A percentile compares a stretch with the other conserved stretches of the same genome.
Evolutionary conservation across 371 early-diverging fungal species (phyloP).

Genomic region (Chytridium lagenaria): DNA sequence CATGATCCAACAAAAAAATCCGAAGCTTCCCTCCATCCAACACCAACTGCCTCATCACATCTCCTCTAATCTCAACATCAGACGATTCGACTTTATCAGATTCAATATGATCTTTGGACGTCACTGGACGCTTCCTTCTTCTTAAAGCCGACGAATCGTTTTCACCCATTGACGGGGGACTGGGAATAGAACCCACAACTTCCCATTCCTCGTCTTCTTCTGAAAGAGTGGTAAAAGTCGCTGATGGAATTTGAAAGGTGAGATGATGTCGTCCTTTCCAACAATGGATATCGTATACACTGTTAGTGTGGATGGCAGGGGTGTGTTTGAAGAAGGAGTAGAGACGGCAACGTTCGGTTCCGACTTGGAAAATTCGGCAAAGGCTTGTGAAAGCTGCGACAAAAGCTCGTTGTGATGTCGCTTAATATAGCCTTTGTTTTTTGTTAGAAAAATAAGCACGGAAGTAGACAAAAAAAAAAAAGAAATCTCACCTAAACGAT

Average conservation of each 20-base stretch:
- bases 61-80: neutral
- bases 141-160: neutral
- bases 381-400: neutral
- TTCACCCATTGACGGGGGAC: neutral
- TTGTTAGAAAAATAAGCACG: neutral
- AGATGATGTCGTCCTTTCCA: neutral
- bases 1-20: neutral
- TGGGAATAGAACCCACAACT: neutral
- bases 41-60: neutral
- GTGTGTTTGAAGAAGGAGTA: neutral
- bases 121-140: neutral
- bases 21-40: neutral
- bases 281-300: neutral
- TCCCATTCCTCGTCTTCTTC: neutral
- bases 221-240: neutral
- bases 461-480: neutral
- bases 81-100: neutral
- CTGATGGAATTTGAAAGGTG: neutral
- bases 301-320: neutral
- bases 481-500: neutral
- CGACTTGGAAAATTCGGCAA: neutral
- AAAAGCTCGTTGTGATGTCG: neutral
- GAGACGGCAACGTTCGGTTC: neutral
- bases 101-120: neutral
- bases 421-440: neutral